Evolutionary conservation across 2,329 filamentous ascomycete species (phyloP), one percentile per base, ranked within the genome.

Genomic region (Hypocreales sp.): DNA sequence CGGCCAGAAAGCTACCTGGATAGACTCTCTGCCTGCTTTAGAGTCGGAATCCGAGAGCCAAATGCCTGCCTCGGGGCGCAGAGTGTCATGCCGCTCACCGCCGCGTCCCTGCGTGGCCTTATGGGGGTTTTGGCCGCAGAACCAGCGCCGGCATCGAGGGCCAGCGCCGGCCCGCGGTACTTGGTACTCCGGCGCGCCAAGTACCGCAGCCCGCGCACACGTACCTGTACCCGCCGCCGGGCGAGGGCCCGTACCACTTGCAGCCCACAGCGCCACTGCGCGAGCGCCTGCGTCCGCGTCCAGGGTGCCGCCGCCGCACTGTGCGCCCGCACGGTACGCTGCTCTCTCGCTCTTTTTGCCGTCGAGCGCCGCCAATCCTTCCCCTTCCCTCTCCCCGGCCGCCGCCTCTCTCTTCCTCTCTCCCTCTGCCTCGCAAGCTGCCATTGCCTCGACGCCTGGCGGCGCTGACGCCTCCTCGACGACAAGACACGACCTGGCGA

Each of bases 401-500:
- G n/a, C n/a, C n/a, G 33, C 29, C 35, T 32, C 32, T 33, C 33
- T 32, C 34, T 24, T 10, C 24, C 20, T 22, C 26, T 25, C 29
- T 21, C 20, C 19, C 15, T 27, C 20, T 21, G 25, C 15, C 22
- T 27, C 25, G 28, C 35, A 38, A 37, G 36, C 42, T 40, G 37
- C 35, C 40, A 35, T 33, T 34, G 32, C 41, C 39, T 42, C 39
- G 39, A 33, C n/a, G n/a, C n/a, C 34, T 34, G 40, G 33, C 35
- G 16, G 20, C 14, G 25, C n/a, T n/a, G n/a, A n/a, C n/a, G n/a
- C n/a, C n/a, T n/a, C n/a, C 35, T 37, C 39, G 31, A 40, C 33
- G 36, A 46, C 40, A 32, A 41, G 42, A 22, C 39, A 36, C 40
- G 37, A 40, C 38, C 42, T 45, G 40, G 40, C 40, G 41, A 47